Evolutionary conservation across 495 filamentous ascomycete species (phyloP).

Genomic region (Rusavskia elegans): DNA sequence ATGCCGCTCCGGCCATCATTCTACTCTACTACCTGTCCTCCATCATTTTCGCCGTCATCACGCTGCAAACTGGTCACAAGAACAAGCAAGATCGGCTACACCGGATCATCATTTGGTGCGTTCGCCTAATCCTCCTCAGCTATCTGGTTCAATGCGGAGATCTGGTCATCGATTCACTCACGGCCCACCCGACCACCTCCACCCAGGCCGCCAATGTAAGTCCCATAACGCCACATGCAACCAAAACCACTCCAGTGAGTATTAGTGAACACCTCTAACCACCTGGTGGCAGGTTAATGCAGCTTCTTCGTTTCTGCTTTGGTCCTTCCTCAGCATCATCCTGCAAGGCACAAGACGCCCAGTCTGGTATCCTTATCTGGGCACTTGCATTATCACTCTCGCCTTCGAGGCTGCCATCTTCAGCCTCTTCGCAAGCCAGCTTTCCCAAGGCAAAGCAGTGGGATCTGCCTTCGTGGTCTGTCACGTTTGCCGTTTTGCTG

Average conservation of each 20-base stretch:
- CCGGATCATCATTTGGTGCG: slow-evolving; percentile 28
- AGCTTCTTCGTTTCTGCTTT: slow-evolving; percentile 37
- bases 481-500: slow-evolving; percentile 13
- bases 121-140: slow-evolving; percentile 28
- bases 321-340: slow-evolving; percentile 34
- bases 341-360: slow-evolving; percentile 29
- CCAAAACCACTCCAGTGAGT: no score
- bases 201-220: not conserved
- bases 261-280: not conserved
- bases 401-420: slow-evolving; percentile 31
- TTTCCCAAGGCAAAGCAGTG: not conserved
- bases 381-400: slow-evolving; percentile 36
- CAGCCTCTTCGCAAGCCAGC: slow-evolving; percentile 12
- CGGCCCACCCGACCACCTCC: not conserved
- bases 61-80: slow-evolving; percentile 26
- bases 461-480: slow-evolving; percentile 9
- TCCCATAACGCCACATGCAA: not conserved
- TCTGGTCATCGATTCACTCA: not conserved
- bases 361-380: slow-evolving; percentile 47
- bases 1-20: slow-evolving; percentile 35
- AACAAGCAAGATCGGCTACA: slow-evolving; percentile 14
- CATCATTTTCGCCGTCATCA: slow-evolving; percentile 35
- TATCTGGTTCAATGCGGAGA: slow-evolving; percentile 17
- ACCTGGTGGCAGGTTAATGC: slow-evolving; percentile 23
- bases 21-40: slow-evolving; percentile 39